Percentiles rank a stretch among this genome's conserved stretches.
Evolutionary conservation across 192 early-diverging fungal species (phyloP).

Genomic region (Lobosporangium transversale): DNA sequence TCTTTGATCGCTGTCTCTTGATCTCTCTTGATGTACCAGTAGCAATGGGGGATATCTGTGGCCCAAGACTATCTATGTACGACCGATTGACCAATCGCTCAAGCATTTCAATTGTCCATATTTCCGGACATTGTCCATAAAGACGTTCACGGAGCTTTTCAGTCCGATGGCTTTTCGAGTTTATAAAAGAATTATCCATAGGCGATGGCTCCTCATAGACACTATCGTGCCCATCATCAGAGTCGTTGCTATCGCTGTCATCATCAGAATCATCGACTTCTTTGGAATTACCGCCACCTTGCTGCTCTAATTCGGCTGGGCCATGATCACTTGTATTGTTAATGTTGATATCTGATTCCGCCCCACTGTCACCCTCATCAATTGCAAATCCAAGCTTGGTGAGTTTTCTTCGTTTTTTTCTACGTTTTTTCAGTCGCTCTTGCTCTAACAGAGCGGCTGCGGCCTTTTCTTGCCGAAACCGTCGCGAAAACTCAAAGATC

Average conservation of each 20-base stretch:
- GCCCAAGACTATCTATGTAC: constrained; percentile 27
- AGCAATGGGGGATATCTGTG: not conserved
- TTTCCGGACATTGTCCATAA: not conserved
- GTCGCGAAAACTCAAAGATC: constrained; percentile 47
- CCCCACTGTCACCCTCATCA: constrained; percentile 37
- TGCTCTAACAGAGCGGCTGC: constrained; percentile 14
- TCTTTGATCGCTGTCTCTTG: not conserved
- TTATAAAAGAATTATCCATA: constrained; percentile 17
- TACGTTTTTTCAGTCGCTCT: constrained; percentile 8
- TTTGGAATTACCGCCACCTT: too few species aligned
- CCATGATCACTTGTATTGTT: not conserved
- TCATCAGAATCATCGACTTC: constrained; percentile 1
- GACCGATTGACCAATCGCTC: constrained; percentile 27
- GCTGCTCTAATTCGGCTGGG: not conserved
- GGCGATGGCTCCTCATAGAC: constrained; percentile 15
- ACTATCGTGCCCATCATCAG: not conserved
- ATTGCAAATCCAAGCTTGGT: constrained; percentile 37
- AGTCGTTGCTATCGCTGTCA: constrained; percentile 14
- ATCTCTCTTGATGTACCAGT: too few species aligned
- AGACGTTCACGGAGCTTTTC: constrained; percentile 4
- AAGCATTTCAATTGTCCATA: constrained; percentile 9
- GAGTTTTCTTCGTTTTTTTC: constrained; percentile 19
- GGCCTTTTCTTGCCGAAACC: constrained; percentile 28
- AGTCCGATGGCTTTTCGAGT: not conserved
- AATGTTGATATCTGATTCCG: not conserved